These are phyloP conservation scores for Mycena indigotica DNA, from an alignment of 768 basidiomycete genomes.

Conservation along the genomic window DNA sequence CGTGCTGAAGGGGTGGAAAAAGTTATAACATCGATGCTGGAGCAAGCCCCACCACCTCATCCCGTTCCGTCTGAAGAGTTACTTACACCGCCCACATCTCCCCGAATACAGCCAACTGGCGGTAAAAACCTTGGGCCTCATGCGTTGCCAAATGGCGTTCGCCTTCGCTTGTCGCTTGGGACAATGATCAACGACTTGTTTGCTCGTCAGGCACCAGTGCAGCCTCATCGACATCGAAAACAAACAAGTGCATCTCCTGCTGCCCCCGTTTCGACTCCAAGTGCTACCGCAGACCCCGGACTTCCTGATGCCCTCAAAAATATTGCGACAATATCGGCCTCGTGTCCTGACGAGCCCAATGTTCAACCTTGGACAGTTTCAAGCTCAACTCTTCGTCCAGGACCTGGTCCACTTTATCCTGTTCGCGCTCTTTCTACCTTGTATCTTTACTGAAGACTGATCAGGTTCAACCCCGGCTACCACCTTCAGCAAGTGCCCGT, in stretches of 20 bases:
- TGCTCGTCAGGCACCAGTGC: slow-evolving; percentile 65
- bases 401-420: slow-evolving; percentile 22
- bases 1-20: slow-evolving; percentile 84
- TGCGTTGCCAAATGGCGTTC: slow-evolving; percentile 77
- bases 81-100: slow-evolving; percentile 54
- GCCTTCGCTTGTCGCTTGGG: slow-evolving; percentile 72
- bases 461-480: slow-evolving; percentile 21
- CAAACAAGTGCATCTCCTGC: slow-evolving; percentile 17
- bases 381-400: slow-evolving; percentile 24
- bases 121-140: slow-evolving; percentile 48
- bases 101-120: slow-evolving; percentile 42
- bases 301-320: slow-evolving; percentile 18
- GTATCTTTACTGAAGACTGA: neutral
- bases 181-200: slow-evolving; percentile 84
- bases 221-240: slow-evolving; percentile 46
- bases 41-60: slow-evolving; percentile 70
- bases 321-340: slow-evolving; percentile 21
- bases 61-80: slow-evolving; percentile 58
- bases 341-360: slow-evolving; percentile 23
- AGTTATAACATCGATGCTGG: slow-evolving; percentile 78
- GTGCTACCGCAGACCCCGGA: slow-evolving; percentile 1
- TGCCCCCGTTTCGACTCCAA: slow-evolving; percentile 4
- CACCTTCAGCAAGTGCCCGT: slow-evolving; percentile 39
- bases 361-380: slow-evolving; percentile 28
- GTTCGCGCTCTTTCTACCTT: slow-evolving; percentile 2